phyloP scores from a whole-genome alignment of 768 basidiomycete species.

The Naganishia vishniacii region DNA sequence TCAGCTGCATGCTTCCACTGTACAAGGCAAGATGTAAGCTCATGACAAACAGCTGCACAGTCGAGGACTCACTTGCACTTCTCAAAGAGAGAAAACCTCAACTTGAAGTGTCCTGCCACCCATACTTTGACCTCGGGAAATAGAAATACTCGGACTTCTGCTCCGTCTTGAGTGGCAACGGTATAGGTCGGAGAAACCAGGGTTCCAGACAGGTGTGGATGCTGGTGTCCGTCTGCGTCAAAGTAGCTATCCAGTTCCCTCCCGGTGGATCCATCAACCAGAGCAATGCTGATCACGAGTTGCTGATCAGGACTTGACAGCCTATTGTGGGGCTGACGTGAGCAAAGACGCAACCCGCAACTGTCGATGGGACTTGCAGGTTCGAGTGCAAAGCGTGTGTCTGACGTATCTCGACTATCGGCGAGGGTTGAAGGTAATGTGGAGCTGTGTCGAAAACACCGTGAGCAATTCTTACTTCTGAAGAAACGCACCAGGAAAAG shows the following conservation, averaged over 20 bases:
- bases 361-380: not conserved
- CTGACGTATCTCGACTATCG: conserved; percentile 10
- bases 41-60: not conserved
- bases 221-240: not conserved
- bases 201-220: conserved; percentile 4
- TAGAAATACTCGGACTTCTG: not conserved
- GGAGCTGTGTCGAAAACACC: not conserved
- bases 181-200: not conserved
- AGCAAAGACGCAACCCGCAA: too few relatives aligned
- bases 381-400: not conserved
- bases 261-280: not conserved
- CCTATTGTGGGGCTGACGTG: too few relatives aligned
- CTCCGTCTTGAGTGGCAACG: not conserved
- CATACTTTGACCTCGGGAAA: conserved; percentile 7
- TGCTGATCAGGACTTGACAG: too few relatives aligned
- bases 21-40: too few relatives aligned
- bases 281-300: not conserved
- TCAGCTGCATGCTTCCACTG: not conserved
- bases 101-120: not conserved
- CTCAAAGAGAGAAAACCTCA: conserved; percentile 8
- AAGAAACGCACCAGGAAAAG: too few relatives aligned
- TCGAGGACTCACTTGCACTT: not conserved
- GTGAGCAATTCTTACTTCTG: too few relatives aligned
- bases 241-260: not conserved
- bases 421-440: conserved; percentile 1